These are phyloP conservation scores for Saccharomyces hybrid DNA, from an alignment of 1,139 yeast genomes.

Conservation along the genomic window DNA sequence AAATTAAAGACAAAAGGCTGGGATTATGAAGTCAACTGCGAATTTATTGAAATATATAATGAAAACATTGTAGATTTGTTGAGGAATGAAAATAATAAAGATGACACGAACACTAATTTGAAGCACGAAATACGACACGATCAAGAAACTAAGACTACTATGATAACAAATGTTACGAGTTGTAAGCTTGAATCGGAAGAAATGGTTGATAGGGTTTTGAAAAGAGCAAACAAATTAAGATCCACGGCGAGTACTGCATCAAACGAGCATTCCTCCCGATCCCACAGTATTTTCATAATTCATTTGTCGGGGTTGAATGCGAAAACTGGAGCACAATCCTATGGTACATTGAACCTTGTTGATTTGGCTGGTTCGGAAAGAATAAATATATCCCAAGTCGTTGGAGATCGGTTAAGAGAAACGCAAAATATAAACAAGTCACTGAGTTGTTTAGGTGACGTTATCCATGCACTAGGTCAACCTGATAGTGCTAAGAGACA, in stretches of 20 bases:
- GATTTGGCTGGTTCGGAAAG: slow-evolving; percentile 91
- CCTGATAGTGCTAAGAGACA: slow-evolving; percentile 33
- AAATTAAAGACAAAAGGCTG: slow-evolving; percentile 51
- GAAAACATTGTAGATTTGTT: slow-evolving; percentile 70
- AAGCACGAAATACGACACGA: slow-evolving; percentile 76
- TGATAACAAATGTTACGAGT: slow-evolving; percentile 52
- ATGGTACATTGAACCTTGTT: slow-evolving; percentile 64
- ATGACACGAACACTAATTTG: slow-evolving; percentile 25
- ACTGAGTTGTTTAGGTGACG: slow-evolving; percentile 83
- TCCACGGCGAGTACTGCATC: slow-evolving; percentile 78
- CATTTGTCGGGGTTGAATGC: slow-evolving; percentile 49
- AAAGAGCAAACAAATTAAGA: slow-evolving; percentile 51
- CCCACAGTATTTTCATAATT: slow-evolving; percentile 68
- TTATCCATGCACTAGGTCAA: slow-evolving; percentile 62
- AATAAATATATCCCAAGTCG: slow-evolving; percentile 63
- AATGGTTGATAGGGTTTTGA: slow-evolving; percentile 46
- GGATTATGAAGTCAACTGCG: slow-evolving; percentile 61
- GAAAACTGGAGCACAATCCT: slow-evolving; percentile 42
- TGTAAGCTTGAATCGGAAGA: slow-evolving; percentile 42
- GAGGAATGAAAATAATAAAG: slow-evolving; percentile 21
- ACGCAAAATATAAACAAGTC: slow-evolving; percentile 89
- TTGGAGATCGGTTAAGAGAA: slow-evolving; percentile 75
- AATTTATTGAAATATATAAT: slow-evolving; percentile 83
- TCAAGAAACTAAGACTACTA: slow-evolving; percentile 43
- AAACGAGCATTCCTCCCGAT: slow-evolving; percentile 70